These are phyloP conservation scores for Lycium barbarum DNA, from an alignment of 257 asterid species.

Conservation along the genomic window DNA sequence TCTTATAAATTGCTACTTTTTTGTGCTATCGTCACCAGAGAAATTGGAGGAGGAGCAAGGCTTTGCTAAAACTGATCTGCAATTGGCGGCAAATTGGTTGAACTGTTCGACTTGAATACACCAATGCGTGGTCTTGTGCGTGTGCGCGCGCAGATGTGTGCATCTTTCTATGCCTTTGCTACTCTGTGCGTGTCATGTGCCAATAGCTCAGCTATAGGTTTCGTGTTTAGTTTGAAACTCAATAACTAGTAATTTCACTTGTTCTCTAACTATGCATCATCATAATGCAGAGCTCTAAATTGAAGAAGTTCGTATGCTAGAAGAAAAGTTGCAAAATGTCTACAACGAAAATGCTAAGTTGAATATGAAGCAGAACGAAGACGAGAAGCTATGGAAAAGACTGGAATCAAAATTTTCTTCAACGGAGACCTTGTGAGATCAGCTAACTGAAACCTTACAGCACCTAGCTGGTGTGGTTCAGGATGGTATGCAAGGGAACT, in stretches of 20 bases:
- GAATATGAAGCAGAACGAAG: conserved; percentile 90
- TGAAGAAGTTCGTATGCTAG: conserved; percentile 72
- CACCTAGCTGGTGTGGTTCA: conserved; percentile 76
- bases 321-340: conserved; percentile 87
- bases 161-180: not conserved
- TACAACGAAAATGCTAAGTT: conserved; percentile 86
- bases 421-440: conserved; percentile 78
- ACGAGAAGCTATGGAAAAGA: conserved; percentile 94
- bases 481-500: conserved; percentile 58
- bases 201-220: conserved; percentile 21
- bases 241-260: conserved; percentile 22
- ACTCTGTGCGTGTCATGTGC: not conserved
- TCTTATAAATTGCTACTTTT: conserved; percentile 29
- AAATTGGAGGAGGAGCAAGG: conserved; percentile 95
- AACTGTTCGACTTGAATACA: not conserved
- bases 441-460: conserved; percentile 79
- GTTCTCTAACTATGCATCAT: conserved; percentile 24
- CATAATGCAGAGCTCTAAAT: conserved; percentile 72
- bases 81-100: conserved; percentile 65
- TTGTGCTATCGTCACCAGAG: conserved; percentile 49
- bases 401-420: conserved; percentile 86
- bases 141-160: not conserved
- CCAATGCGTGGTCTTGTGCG: not conserved
- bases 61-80: conserved; percentile 83
- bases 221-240: not conserved